A percentile compares a stretch with the other conserved stretches of the same genome.
These are phyloP conservation scores for Scytalidium sp. DNA, from an alignment of 2,329 filamentous ascomycete species.

Conservation along the genomic window DNA sequence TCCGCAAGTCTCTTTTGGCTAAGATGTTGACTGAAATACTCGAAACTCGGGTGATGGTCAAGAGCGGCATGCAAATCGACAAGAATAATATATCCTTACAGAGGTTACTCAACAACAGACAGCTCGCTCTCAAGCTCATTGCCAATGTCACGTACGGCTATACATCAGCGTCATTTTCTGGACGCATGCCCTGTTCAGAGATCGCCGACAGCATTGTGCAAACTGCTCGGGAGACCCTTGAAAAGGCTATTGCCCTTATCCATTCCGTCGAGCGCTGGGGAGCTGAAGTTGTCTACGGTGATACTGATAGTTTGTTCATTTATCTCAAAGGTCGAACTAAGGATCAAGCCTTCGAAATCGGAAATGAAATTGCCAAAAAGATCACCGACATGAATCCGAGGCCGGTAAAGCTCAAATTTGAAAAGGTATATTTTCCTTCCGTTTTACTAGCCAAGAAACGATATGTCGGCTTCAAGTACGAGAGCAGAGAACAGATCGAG, in stretches of 20 bases:
- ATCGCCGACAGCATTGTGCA: constrained; percentile 98
- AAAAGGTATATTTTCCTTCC: constrained; percentile 97
- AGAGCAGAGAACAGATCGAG: constrained; percentile 67
- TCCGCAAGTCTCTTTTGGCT: constrained; percentile 85
- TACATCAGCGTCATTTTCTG: constrained; percentile 93
- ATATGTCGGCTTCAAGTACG: constrained; percentile 98
- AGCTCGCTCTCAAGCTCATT: constrained; percentile 89
- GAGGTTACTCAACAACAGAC: constrained; percentile 85
- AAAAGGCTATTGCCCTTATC: constrained; percentile 89
- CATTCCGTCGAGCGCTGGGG: constrained; percentile 86
- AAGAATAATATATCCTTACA: constrained; percentile 85
- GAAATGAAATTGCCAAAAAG: constrained; percentile 83
- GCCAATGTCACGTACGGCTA: constrained; percentile 99
- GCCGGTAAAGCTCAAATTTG: constrained; percentile 94
- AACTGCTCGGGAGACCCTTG: constrained; percentile 89
- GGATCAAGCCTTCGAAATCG: constrained; percentile 88
- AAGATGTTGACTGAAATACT: constrained; percentile 97
- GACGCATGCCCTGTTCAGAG: constrained; percentile 95
- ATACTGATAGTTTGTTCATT: constrained; percentile 94
- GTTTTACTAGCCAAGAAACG: constrained; percentile 94
- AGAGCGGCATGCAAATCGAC: constrained; percentile 92
- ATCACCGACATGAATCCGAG: constrained; percentile 88
- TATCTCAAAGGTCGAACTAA: constrained; percentile 83
- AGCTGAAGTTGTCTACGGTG: constrained; percentile 96
- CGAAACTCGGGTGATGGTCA: constrained; percentile 96